Percentiles rank a stretch among this genome's conserved stretches.
These are phyloP conservation scores for Wickerhamiella qilinensis DNA, from an alignment of 805 yeast species.

Conservation along the genomic window DNA sequence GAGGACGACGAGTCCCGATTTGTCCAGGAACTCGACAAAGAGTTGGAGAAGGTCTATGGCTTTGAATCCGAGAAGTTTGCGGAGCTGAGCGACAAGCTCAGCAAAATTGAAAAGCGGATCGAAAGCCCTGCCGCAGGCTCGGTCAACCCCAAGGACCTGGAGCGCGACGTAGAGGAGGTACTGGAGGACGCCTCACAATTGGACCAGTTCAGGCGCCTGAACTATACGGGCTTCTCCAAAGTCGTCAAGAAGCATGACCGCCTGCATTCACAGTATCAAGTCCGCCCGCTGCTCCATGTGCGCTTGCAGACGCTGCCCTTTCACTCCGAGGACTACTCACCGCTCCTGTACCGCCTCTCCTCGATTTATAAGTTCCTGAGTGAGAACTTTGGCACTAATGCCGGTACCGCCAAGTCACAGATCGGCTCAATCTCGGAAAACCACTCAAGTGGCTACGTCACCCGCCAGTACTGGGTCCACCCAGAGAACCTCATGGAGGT, in stretches of 20 bases:
- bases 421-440: slow-evolving; percentile 19
- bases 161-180: slow-evolving; percentile 53
- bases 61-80: slow-evolving; percentile 64
- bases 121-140: slow-evolving; percentile 22
- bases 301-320: slow-evolving; percentile 77
- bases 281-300: slow-evolving; percentile 74
- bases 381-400: slow-evolving; percentile 38
- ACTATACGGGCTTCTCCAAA: slow-evolving; percentile 88
- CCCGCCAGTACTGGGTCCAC: slow-evolving; percentile 89
- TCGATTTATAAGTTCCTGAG: slow-evolving; percentile 66
- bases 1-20: slow-evolving; percentile 72
- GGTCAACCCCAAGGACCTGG: slow-evolving; percentile 42
- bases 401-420: slow-evolving; percentile 18
- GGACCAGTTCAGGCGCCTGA: slow-evolving; percentile 78
- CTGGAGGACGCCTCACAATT: slow-evolving; percentile 66
- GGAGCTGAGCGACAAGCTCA: slow-evolving; percentile 47
- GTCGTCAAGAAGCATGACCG: slow-evolving; percentile 95
- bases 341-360: slow-evolving; percentile 64
- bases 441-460: slow-evolving; percentile 26
- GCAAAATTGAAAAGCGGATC: slow-evolving; percentile 45
- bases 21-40: slow-evolving; percentile 57
- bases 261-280: slow-evolving; percentile 74
- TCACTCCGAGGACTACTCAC: slow-evolving; percentile 90
- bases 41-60: slow-evolving; percentile 82
- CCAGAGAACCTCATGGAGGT: slow-evolving; percentile 97